Evolutionary conservation across 2,329 filamentous ascomycete species (phyloP).

Genomic region (Arachnomyces sp.): DNA sequence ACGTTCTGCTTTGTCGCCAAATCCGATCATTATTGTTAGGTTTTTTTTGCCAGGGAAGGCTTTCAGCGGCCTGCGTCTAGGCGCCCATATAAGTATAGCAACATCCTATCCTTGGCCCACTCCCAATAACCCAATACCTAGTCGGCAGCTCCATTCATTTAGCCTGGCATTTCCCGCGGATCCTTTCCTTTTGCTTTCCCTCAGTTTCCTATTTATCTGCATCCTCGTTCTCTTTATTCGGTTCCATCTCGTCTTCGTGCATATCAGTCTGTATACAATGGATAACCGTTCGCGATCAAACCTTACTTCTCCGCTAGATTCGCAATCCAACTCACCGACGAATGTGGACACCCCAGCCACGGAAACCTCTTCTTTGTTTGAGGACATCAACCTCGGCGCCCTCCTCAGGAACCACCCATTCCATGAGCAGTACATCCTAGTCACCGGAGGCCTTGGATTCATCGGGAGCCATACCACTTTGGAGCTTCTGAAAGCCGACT

Average conservation of each 20-base stretch:
- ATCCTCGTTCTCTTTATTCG: conserved; percentile 8
- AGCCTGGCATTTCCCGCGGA: too few species aligned
- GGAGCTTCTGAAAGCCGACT: conserved; percentile 33
- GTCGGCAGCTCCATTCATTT: too few species aligned
- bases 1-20: background rate
- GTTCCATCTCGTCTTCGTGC: conserved; percentile 5
- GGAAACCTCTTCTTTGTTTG: conserved; percentile 37
- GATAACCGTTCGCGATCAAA: conserved; percentile 23
- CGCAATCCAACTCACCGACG: conserved; percentile 21
- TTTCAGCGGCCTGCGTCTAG: too few species aligned
- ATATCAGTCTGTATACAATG: conserved; percentile 15
- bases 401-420: conserved; percentile 31
- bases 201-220: background rate
- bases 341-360: conserved; percentile 37
- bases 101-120: too few species aligned
- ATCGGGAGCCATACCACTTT: conserved; percentile 37
- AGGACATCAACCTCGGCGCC: conserved; percentile 33
- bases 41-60: too few species aligned
- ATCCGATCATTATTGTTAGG: background rate
- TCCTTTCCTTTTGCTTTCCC: background rate
- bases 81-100: too few species aligned
- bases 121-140: background rate
- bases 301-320: conserved; percentile 20
- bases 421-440: conserved; percentile 34
- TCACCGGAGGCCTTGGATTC: conserved; percentile 35